Base-by-base conservation (phyloP, 1,139 yeast species). In the Scheffersomyces lignicola region DNA sequence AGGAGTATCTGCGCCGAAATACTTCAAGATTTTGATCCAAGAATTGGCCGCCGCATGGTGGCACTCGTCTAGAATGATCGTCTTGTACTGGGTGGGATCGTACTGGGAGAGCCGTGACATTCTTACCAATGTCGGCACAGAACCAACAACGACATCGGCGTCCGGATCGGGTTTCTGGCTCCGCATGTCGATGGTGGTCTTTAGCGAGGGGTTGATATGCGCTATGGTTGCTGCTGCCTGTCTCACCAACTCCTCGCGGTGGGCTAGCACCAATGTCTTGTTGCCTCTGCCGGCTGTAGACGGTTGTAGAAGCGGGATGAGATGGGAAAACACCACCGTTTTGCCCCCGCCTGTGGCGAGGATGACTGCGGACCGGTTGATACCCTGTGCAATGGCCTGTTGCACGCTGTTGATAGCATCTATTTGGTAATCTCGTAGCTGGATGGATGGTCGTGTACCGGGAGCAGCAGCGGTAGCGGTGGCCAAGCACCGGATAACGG, bases 271-370 rank as follows among this genome's bases (percentile, higher is more conserved):
- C 40, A 90, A 58, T 0, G 83, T 69, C 48, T 76, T 76, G 22
- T 61, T 51, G 1, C 83, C 81, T 20, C 52, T 39, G 1, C 34
- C 26, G 0, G 48, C 39, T 1, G 39, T 15, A 7, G 57, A 52
- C 0, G 77, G 69, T 7, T 56, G 47, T 10, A 87, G 60, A 26
- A 63, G 57, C 0, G 76, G 69, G 4, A 88, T 73, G 31, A 89
- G 52, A 47, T 78, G 78, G 2, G 92, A 67, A 52, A 90, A 87
- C 1, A 90, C 81, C 12, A 89, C 88, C 0, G 97, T 90, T 49
- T 90, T 90, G 2, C 97, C 98, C 12, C 96, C 94, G 0, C 98
- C 98, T 0, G 97, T 92, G 5, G 97, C 96, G 33, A 92, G 58
- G 11, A 89, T 85, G 2, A 88, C 89, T 0, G 94, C 97, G 1